Percentiles rank a stretch among this genome's conserved stretches.
Evolutionary conservation across 495 filamentous ascomycete species (phyloP).

Genomic region (Aspergillus olivimuriae): DNA sequence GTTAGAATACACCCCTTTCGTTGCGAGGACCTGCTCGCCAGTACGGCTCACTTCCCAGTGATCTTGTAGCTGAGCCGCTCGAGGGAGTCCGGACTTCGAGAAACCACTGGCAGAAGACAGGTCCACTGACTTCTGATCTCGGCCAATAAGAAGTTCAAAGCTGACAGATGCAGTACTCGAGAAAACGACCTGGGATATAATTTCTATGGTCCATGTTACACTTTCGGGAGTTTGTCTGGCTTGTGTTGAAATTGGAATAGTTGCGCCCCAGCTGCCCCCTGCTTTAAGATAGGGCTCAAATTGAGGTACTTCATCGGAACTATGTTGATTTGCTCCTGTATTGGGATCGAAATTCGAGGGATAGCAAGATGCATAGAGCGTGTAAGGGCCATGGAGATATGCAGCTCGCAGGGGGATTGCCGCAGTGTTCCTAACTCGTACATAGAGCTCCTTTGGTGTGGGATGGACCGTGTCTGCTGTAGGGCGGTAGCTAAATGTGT

Average conservation of each 20-base stretch:
- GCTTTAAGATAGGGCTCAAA: conserved; percentile 97
- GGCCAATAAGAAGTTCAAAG: conserved; percentile 78
- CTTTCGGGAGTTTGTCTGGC: conserved; percentile 31
- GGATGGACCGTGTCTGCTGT: conserved; percentile 80
- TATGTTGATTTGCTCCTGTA: conserved; percentile 55
- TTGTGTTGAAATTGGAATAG: conserved; percentile 51
- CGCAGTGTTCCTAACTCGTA: conserved; percentile 88
- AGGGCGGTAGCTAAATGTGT: conserved; percentile 92
- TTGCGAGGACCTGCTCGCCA: conserved; percentile 42
- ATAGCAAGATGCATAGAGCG: conserved; percentile 76
- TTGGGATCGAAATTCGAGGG: conserved; percentile 76
- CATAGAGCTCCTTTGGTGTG: conserved; percentile 65
- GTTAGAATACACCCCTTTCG: conserved; percentile 71
- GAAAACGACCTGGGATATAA: conserved; percentile 87
- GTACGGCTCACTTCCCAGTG: conserved; percentile 48
- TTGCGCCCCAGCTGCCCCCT: conserved; percentile 74
- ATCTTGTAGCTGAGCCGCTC: conserved; percentile 66
- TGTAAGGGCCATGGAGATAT: conserved; percentile 94
- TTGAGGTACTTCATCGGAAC: conserved; percentile 62
- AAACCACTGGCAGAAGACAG: conserved; percentile 47
- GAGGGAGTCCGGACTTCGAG: conserved; percentile 38
- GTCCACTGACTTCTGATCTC: conserved; percentile 76
- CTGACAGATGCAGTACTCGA: conserved; percentile 81
- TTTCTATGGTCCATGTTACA: conserved; percentile 85
- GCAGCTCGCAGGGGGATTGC: conserved; percentile 86